These are phyloP conservation scores for Thamnidium elegans DNA, from an alignment of 192 early-diverging fungal genomes.

Conservation along the genomic window DNA sequence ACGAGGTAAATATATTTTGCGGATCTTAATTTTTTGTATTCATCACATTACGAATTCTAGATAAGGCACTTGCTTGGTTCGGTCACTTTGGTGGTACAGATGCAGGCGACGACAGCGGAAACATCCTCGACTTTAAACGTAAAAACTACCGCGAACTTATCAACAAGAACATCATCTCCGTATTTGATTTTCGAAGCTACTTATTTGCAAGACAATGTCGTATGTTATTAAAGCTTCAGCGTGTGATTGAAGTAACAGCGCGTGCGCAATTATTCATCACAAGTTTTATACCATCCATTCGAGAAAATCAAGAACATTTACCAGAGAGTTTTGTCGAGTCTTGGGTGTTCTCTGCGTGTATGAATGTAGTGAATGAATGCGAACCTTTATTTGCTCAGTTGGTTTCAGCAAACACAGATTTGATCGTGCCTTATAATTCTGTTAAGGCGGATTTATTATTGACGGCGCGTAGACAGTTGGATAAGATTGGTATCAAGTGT, in stretches of 20 bases:
- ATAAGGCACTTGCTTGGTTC: slow-evolving; percentile 91
- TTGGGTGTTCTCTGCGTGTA: slow-evolving; percentile 80
- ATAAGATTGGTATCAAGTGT: slow-evolving; percentile 64
- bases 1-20: slow-evolving; percentile 44
- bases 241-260: slow-evolving; percentile 63
- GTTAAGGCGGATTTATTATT: slow-evolving; percentile 74
- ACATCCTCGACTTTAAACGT: slow-evolving; percentile 69
- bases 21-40: not conserved
- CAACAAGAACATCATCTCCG: slow-evolving; percentile 83
- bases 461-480: slow-evolving; percentile 76
- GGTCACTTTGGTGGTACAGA: slow-evolving; percentile 84
- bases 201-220: slow-evolving; percentile 89
- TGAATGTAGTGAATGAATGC: slow-evolving; percentile 74
- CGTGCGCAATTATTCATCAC: slow-evolving; percentile 75
- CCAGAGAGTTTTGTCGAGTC: slow-evolving; percentile 65
- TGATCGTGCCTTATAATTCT: slow-evolving; percentile 60
- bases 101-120: slow-evolving; percentile 82
- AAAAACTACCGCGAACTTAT: slow-evolving; percentile 89
- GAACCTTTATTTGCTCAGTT: slow-evolving; percentile 64
- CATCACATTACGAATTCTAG: slow-evolving; percentile 29
- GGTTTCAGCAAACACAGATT: slow-evolving; percentile 35
- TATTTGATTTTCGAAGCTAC: slow-evolving; percentile 97
- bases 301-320: slow-evolving; percentile 63
- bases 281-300: slow-evolving; percentile 64
- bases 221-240: slow-evolving; percentile 67